Evolutionary conservation across 306 rosid genomes (phyloP).

Genomic region (Begonia fuchsioides): DNA sequence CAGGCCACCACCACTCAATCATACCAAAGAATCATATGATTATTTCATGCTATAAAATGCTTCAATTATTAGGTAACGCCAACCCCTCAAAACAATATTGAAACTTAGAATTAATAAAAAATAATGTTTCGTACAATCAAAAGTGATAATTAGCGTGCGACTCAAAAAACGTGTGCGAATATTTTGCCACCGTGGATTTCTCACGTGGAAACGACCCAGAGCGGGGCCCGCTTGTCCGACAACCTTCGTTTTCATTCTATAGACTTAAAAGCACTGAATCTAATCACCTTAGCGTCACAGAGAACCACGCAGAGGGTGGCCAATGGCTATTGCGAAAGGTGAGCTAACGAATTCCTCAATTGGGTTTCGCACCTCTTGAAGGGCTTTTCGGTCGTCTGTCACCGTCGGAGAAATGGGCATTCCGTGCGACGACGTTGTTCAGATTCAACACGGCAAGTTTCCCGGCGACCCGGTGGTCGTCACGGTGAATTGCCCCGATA

Average conservation of each 20-base stretch:
- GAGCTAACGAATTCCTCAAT: no score
- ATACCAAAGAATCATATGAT: no score
- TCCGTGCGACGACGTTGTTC: constrained; percentile 46
- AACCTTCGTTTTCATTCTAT: background rate
- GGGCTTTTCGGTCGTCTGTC: background rate
- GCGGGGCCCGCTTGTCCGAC: constrained; percentile 2
- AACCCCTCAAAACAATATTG: no score
- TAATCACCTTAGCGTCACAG: background rate
- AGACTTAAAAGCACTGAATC: background rate
- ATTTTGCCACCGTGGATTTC: background rate
- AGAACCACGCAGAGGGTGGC: background rate
- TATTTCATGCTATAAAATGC: no score
- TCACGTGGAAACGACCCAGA: background rate
- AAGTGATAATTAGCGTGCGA: background rate
- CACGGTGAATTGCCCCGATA: constrained; percentile 73
- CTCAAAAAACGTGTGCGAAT: background rate
- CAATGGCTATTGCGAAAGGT: no score
- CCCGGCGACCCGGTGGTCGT: constrained; percentile 32
- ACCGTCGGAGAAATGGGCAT: constrained; percentile 37
- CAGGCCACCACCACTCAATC: no score
- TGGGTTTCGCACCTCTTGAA: background rate
- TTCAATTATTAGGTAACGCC: no score
- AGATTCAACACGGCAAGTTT: constrained; percentile 30
- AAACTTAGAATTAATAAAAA: no score
- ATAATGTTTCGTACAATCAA: no score